Base-by-base conservation (phyloP, 2,329 filamentous ascomycete species). In the Calonectria fujianensis region DNA sequence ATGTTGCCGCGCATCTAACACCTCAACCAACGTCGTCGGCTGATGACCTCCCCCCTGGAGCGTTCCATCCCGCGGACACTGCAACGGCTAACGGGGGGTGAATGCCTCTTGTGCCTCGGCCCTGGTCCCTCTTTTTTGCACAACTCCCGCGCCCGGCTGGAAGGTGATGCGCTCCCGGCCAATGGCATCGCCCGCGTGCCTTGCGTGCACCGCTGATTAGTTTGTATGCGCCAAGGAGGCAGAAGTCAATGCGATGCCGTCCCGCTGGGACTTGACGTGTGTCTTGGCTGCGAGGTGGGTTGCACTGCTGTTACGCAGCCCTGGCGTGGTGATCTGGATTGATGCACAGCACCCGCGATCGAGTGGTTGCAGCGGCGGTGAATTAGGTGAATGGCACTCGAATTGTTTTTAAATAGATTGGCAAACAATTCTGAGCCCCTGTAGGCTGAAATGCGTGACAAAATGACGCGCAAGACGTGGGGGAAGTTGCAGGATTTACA, bases 191-290 rank as follows among this genome's bases (percentile, higher is more conserved):
- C 57, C 5, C 11, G 37, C 24, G 57, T 41, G 57, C 57, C 57
- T 63, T 29, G 57, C 57, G 37, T 63, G 35, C 35, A 18, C 24
- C 20, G 45, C 13, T 41, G 24, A 20, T 29, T 16, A 29, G n/a
- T 27, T 41, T 41, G 13, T 39, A 63, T 39, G n/a, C 32, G 35
- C 16, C 52, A 63, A 63, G 57, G 37, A 16, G 27, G 35, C 29
- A 39, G 57, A 63, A 57, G 4, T 18, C 24, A 24, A 29, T 11
- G 35, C 20, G 16, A 63, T 63, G 35, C 57, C 57, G 57, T 63
- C 57, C 27, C 35, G 37, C 57, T 31, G 57, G 57, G 39, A 41
- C 20, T 41, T 63, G 57, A 48, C 45, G 57, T 63, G 57, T 63
- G 57, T 63, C 57, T 63, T 63, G 57, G 32, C 35, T 18, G 32